Evolutionary conservation across 768 basidiomycete genomes (phyloP).

Genomic region (Auricularia heimuer): DNA sequence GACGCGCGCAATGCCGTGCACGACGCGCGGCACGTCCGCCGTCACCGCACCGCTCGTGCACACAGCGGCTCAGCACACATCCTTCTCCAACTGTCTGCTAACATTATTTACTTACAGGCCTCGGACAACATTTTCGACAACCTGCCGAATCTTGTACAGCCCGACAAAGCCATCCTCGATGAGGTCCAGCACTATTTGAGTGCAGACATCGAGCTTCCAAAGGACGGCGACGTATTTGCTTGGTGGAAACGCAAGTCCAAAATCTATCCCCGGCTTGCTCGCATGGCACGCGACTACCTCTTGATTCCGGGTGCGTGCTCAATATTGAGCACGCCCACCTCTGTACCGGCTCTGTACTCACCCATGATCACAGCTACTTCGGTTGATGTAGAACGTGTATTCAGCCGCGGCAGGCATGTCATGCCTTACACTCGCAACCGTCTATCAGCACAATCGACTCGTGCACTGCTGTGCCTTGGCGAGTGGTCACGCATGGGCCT

Average conservation of each 20-base stretch:
- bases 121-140: slow-evolving; percentile 23
- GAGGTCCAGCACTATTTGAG: slow-evolving; percentile 21
- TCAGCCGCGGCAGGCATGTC: slow-evolving; percentile 21
- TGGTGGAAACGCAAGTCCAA: slow-evolving; percentile 20
- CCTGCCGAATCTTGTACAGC: slow-evolving; percentile 15
- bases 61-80: too few species aligned
- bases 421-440: slow-evolving; percentile 18
- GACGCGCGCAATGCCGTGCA: too few species aligned
- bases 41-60: too few species aligned
- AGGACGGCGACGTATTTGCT: slow-evolving; percentile 11
- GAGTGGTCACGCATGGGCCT: slow-evolving; percentile 21
- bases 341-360: too few species aligned
- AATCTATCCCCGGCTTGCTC: slow-evolving; percentile 16
- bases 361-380: slow-evolving; percentile 16
- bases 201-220: slow-evolving; percentile 15
- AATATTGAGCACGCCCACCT: too few species aligned
- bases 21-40: too few species aligned
- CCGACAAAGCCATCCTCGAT: slow-evolving; percentile 12
- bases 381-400: slow-evolving; percentile 20
- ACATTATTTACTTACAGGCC: slow-evolving; percentile 1
- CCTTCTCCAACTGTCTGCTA: neutral
- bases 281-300: slow-evolving; percentile 7
- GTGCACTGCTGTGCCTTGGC: slow-evolving; percentile 24
- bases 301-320: slow-evolving; percentile 17
- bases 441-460: slow-evolving; percentile 17